These are phyloP conservation scores for Avena atlantica DNA, from an alignment of 176 grass and related monocot genomes.

Conservation along the genomic window DNA sequence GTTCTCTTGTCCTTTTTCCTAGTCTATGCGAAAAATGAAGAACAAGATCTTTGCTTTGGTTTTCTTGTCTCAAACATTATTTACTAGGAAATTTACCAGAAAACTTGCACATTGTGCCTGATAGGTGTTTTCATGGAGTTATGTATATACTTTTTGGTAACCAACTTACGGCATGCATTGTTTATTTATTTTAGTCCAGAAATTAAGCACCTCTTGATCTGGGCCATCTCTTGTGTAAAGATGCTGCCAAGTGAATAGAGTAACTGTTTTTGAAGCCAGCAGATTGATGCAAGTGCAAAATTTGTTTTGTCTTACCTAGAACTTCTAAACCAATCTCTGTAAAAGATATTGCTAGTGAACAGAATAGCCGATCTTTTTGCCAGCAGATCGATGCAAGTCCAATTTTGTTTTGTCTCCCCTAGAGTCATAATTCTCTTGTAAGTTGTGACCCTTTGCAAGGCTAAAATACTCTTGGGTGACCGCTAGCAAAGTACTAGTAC, in stretches of 20 bases:
- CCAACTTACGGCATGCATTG: neutral
- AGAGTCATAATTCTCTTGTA: neutral
- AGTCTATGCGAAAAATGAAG: too few species aligned
- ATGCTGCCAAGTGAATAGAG: conserved; percentile 9
- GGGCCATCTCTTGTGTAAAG: neutral
- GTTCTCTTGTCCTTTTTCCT: too few species aligned
- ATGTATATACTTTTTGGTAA: neutral
- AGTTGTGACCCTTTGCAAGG: neutral
- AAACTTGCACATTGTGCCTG: neutral
- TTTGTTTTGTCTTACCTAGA: neutral
- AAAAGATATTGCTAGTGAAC: neutral
- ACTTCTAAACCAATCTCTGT: neutral
- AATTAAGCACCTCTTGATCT: neutral
- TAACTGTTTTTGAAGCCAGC: too few species aligned
- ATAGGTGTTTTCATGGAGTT: conserved; percentile 13
- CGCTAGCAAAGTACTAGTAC: too few species aligned
- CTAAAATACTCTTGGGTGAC: too few species aligned
- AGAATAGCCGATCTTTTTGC: neutral
- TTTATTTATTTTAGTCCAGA: neutral
- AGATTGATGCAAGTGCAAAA: neutral
- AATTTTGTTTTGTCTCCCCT: neutral
- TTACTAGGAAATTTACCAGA: too few species aligned
- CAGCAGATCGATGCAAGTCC: conserved; percentile 9
- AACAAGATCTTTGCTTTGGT: too few species aligned
- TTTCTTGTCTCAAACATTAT: too few species aligned